These are phyloP conservation scores for Fraxinus quadrangulata DNA, from an alignment of 257 asterid species.

Conservation along the genomic window DNA sequence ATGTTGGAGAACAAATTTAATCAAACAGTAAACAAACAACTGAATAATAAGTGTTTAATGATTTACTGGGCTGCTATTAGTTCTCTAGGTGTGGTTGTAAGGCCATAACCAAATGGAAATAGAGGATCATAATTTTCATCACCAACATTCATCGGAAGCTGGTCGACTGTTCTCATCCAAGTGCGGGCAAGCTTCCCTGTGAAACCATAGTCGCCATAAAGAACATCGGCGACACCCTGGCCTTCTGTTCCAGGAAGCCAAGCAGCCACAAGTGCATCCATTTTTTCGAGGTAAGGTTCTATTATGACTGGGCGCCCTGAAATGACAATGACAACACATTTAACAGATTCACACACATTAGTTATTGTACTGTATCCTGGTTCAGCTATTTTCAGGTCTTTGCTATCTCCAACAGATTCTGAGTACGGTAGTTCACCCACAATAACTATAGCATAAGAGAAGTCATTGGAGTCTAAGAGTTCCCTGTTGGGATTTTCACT, in stretches of 20 bases:
- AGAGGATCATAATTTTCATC: slow-evolving; percentile 47
- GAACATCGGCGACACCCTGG: slow-evolving; percentile 48
- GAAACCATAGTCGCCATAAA: slow-evolving; percentile 41
- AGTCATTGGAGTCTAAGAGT: background rate
- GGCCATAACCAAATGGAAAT: slow-evolving; percentile 42
- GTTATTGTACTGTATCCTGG: slow-evolving; percentile 20
- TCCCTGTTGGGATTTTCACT: background rate
- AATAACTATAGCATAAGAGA: background rate
- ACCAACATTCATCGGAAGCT: slow-evolving; percentile 48
- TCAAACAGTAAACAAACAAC: too few species aligned
- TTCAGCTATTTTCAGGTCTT: slow-evolving; percentile 1
- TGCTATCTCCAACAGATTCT: background rate
- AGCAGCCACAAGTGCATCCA: slow-evolving; percentile 46
- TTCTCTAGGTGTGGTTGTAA: slow-evolving; percentile 26
- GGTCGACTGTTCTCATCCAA: slow-evolving; percentile 45
- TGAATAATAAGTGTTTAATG: too few species aligned
- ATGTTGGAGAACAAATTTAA: too few species aligned
- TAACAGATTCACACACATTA: slow-evolving; percentile 32
- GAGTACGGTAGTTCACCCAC: background rate
- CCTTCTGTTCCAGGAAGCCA: slow-evolving; percentile 57
- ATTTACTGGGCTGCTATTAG: background rate
- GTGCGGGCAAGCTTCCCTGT: slow-evolving; percentile 42
- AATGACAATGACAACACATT: slow-evolving; percentile 36
- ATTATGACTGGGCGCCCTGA: slow-evolving; percentile 45
- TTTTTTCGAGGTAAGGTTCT: slow-evolving; percentile 31